phyloP scores from a whole-genome alignment of 768 basidiomycete genomes.

The Suillus placidus region DNA sequence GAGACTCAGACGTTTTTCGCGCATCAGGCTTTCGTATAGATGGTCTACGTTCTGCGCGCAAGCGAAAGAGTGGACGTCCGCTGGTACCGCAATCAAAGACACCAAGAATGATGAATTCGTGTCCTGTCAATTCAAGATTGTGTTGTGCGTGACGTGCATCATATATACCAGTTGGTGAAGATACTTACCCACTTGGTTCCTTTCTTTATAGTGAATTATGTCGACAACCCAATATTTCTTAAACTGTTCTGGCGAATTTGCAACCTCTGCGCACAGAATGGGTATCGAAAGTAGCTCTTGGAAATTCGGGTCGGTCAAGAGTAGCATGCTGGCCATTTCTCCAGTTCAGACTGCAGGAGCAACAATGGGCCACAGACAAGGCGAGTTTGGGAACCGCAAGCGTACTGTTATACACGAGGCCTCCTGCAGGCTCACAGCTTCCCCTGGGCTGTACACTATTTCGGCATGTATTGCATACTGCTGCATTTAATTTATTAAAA shows the following conservation, averaged over 20 bases:
- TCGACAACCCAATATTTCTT: slow-evolving; percentile 7
- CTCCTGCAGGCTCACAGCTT: background rate
- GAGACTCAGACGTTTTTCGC: background rate
- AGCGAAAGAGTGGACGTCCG: background rate
- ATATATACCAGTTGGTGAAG: background rate
- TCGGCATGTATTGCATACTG: background rate
- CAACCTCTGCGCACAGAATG: background rate
- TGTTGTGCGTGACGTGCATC: background rate
- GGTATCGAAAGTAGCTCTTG: background rate
- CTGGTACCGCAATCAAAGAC: slow-evolving; percentile 3
- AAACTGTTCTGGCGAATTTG: background rate
- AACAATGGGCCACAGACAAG: background rate
- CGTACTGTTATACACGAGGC: background rate
- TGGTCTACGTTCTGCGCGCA: slow-evolving; percentile 11
- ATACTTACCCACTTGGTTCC: slow-evolving; percentile 7
- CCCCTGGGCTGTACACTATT: background rate
- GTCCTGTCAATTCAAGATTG: slow-evolving; percentile 6
- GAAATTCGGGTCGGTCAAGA: background rate
- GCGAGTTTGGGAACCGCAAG: background rate
- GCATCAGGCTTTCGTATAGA: slow-evolving; percentile 5
- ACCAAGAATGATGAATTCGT: slow-evolving; percentile 12
- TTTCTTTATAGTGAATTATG: slow-evolving; percentile 11
- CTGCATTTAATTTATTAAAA: background rate
- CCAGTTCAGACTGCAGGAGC: background rate
- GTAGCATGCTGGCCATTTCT: background rate